Base-by-base conservation (phyloP, 768 basidiomycete genomes). In the Trametes gibbosa region DNA sequence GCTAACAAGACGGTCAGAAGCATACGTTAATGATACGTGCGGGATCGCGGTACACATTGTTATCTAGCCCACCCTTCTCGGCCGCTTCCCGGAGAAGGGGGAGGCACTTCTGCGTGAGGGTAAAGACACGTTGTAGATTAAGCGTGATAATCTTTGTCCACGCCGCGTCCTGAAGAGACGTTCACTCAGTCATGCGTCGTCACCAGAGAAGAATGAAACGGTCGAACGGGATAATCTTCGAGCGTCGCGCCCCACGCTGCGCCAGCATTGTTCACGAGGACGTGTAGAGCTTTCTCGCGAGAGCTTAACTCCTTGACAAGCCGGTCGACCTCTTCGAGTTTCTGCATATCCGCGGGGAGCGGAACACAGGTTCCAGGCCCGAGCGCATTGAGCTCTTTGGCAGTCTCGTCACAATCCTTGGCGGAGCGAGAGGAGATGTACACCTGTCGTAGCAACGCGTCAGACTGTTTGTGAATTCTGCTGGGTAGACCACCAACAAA, bases 181-280 rank as follows among this genome's bases (percentile, higher is more conserved):
- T 51, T 32, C 10, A 10, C 25, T 24, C 21, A 25, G 12, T 19
- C 19, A 24, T 13, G 5, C 32, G 50, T 34, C 41, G n/a, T 1
- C n/a, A 10, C 8, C n/a, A 6, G 9, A 32, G 9, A 41, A 62
- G 59, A 24, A 21, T 8, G 14, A 8, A 24, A 39, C 19, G 34
- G 5, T 63, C 71, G 56, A 56, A 82, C 82, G 13, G 78, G 75
- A 64, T 79, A 77, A 19, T 79, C 74, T 52, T 80, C 77, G 42
- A 82, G 69, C 14, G 72, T 58, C 10, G 75, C 77, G 21, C 76
- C 79, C 83, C 84, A 83, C 17, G 78, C 76, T n/a, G 82, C 76
- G 7, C 85, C 85, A 7, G 83, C 83, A 59, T 87, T 87, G 70
- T 88, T 87, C 56, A 88, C 80, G 9, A 85, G 77, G 35, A 82